A percentile compares a stretch with the other conserved stretches of the same genome.
phyloP scores from a whole-genome alignment of 2,329 filamentous ascomycete species.

The Penicillium crustosum region DNA sequence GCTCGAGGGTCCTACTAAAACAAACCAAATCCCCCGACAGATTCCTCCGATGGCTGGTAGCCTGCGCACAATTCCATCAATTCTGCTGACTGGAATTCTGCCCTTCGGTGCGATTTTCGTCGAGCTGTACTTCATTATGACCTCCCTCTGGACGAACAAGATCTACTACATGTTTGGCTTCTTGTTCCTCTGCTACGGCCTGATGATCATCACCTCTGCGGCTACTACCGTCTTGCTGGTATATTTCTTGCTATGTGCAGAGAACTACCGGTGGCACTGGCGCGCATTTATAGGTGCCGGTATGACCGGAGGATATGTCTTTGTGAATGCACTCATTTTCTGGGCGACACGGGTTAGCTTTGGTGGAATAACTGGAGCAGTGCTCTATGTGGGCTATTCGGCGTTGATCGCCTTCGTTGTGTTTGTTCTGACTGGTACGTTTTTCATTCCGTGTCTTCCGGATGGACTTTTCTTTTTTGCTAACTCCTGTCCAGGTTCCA shows the following conservation, averaged over 20 bases:
- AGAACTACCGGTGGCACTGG: conserved; percentile 99
- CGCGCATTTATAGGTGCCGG: conserved; percentile 88
- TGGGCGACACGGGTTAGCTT: conserved; percentile 86
- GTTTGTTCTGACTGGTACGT: conserved; percentile 89
- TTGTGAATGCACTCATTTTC: conserved; percentile 86
- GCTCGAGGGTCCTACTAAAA: conserved; percentile 79
- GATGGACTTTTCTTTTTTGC: conserved; percentile 11
- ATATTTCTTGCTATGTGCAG: conserved; percentile 91
- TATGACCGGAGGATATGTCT: conserved; percentile 87
- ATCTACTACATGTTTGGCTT: conserved; percentile 99
- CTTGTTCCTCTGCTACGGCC: conserved; percentile 92
- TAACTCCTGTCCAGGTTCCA: conserved; percentile 64
- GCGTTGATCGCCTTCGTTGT: conserved; percentile 85
- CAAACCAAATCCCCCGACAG: conserved; percentile 97
- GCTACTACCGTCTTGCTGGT: conserved; percentile 91
- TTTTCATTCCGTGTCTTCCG: conserved; percentile 18
- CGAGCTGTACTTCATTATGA: conserved; percentile 99
- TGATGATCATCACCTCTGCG: conserved; percentile 95
- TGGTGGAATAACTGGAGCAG: conserved; percentile 77
- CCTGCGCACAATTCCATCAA: conserved; percentile 81
- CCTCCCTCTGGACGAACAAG: conserved; percentile 95
- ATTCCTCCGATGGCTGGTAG: conserved; percentile 84
- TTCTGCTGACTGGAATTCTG: conserved; percentile 86
- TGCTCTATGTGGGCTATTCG: conserved; percentile 93
- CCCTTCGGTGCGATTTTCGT: conserved; percentile 97